A percentile compares a stretch with the other conserved stretches of the same genome.
Evolutionary conservation across 805 yeast species (phyloP).

Genomic region (Dipodascopsis tothii): DNA sequence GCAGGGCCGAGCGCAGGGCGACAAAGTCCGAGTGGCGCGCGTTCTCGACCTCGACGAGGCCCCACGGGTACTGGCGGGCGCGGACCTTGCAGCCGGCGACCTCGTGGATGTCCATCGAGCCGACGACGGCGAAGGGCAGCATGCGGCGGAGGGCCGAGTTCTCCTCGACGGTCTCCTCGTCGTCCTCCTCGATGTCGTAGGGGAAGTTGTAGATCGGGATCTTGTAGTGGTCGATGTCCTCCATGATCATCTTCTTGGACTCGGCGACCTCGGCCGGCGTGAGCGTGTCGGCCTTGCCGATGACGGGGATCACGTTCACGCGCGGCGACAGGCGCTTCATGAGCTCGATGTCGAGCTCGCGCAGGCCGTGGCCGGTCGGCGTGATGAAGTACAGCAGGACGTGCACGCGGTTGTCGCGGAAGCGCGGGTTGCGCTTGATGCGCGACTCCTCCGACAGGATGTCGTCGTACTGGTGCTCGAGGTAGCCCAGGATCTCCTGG

Average conservation of each 20-base stretch:
- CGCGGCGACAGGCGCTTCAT: constrained; percentile 62
- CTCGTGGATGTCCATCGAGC: constrained; percentile 40
- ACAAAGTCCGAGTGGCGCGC: constrained; percentile 33
- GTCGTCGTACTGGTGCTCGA: constrained; percentile 64
- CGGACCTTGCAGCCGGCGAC: constrained; percentile 36
- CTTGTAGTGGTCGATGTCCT: constrained; percentile 49
- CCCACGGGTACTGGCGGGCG: constrained; percentile 62
- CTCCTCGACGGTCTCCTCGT: constrained; percentile 33
- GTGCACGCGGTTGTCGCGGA: constrained; percentile 67
- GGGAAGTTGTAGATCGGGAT: constrained; percentile 70
- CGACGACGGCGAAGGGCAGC: constrained; percentile 58
- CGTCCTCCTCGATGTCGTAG: constrained; percentile 53
- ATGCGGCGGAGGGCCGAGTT: constrained; percentile 37
- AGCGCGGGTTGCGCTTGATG: constrained; percentile 63
- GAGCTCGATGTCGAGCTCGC: constrained; percentile 65
- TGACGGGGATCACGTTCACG: constrained; percentile 77
- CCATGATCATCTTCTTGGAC: constrained; percentile 48
- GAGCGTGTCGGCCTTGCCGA: constrained; percentile 72
- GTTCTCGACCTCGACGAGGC: constrained; percentile 43
- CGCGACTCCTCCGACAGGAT: constrained; percentile 69
- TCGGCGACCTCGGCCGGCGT: constrained; percentile 54
- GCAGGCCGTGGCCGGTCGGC: constrained; percentile 46
- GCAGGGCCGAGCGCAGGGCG: constrained; percentile 56
- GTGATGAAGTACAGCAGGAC: constrained; percentile 71
- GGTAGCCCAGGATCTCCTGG: constrained; percentile 46